Evolutionary conservation across 108 stramenopile genomes (phyloP).

Genomic region (Cyclostephanos invisitatus): DNA sequence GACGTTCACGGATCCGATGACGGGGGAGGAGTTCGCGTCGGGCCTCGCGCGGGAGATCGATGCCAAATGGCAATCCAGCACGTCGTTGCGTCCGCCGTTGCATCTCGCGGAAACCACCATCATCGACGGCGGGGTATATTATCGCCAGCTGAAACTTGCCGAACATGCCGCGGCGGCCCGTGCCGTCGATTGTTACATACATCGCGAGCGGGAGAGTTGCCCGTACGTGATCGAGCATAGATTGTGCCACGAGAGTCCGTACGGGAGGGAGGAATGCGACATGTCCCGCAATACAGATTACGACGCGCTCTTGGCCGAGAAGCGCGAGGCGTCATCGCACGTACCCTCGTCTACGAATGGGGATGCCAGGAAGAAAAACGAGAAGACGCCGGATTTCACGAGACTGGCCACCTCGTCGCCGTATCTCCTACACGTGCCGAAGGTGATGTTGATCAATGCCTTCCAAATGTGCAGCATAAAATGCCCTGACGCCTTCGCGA

Average conservation of each 20-base stretch:
- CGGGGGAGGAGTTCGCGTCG: conserved; percentile 27
- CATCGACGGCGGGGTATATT: conserved; percentile 38
- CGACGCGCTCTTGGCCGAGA: background rate
- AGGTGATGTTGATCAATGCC: conserved; percentile 5
- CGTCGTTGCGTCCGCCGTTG: background rate
- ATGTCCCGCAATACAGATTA: conserved; percentile 10
- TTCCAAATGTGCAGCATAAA: background rate
- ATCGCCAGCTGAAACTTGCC: conserved; percentile 13
- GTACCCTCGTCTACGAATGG: background rate
- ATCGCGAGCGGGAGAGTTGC: conserved; percentile 31
- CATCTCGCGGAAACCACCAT: conserved; percentile 20
- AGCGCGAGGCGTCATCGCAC: background rate
- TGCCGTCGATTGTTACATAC: conserved; percentile 38
- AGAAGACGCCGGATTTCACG: background rate
- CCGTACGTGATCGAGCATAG: background rate
- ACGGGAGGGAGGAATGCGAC: background rate
- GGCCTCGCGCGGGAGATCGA: conserved; percentile 14
- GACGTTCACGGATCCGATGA: conserved; percentile 22
- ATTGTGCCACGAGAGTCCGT: conserved; percentile 44
- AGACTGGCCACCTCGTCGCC: background rate
- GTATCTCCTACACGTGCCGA: conserved; percentile 15
- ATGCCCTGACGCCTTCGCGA: background rate
- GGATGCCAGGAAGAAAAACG: no score
- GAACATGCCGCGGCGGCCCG: conserved; percentile 47
- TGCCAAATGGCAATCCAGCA: background rate